A percentile compares a stretch with the other conserved stretches of the same genome.
These are phyloP conservation scores for Zygoascus ofunaensis DNA, from an alignment of 805 yeast genomes.

Conservation along the genomic window DNA sequence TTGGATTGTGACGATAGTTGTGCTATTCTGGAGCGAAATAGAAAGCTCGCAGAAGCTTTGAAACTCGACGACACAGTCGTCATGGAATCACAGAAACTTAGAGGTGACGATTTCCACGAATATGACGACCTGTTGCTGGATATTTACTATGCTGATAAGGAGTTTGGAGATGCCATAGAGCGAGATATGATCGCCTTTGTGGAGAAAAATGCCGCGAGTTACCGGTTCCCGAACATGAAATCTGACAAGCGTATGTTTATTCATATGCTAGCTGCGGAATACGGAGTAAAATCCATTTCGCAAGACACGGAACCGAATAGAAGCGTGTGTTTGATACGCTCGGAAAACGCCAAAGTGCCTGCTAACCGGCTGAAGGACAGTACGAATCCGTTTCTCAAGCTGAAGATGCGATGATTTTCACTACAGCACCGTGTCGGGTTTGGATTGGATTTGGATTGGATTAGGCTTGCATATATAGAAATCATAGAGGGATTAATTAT, in stretches of 20 bases:
- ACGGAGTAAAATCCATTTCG: constrained; percentile 53
- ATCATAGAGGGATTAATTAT: too few species aligned
- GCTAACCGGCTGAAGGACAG: constrained; percentile 12
- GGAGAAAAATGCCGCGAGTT: constrained; percentile 27
- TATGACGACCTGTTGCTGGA: constrained; percentile 42
- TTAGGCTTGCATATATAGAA: neutral
- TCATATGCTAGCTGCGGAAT: constrained; percentile 56
- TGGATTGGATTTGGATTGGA: constrained; percentile 2
- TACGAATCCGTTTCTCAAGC: neutral
- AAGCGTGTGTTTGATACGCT: constrained; percentile 51
- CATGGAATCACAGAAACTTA: constrained; percentile 14
- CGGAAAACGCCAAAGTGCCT: constrained; percentile 33
- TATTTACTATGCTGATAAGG: constrained; percentile 44
- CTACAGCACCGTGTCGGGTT: too few species aligned
- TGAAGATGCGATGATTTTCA: too few species aligned
- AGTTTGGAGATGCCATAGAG: constrained; percentile 66
- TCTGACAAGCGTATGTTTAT: constrained; percentile 60
- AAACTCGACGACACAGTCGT: constrained; percentile 27
- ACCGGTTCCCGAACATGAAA: constrained; percentile 69
- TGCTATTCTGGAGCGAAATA: constrained; percentile 49
- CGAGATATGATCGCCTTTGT: constrained; percentile 42
- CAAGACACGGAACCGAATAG: constrained; percentile 78
- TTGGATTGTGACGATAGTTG: constrained; percentile 68
- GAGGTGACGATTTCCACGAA: constrained; percentile 18
- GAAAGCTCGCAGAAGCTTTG: constrained; percentile 55